Evolutionary conservation across 2,329 filamentous ascomycete genomes (phyloP).

Genomic region (Botrytis deweyae): DNA sequence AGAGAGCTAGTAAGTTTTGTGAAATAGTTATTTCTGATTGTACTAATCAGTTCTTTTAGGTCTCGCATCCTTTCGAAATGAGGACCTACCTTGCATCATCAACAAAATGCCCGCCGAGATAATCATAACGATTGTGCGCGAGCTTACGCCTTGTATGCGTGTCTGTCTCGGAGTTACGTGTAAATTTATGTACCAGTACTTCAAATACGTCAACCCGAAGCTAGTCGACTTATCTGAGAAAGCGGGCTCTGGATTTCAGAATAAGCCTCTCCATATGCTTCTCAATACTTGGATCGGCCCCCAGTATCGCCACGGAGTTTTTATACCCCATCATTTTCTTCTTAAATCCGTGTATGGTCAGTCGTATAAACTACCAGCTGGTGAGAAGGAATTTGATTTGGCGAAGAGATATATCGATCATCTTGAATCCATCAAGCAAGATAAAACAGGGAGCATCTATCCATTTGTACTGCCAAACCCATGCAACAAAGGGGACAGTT

Average conservation of each 20-base stretch:
- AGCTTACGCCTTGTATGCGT: background rate
- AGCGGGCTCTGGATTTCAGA: no score
- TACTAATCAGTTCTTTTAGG: background rate
- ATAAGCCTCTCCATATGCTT: background rate
- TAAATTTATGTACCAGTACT: background rate
- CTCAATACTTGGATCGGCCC: background rate
- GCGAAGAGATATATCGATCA: no score
- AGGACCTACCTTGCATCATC: background rate
- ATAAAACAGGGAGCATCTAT: no score
- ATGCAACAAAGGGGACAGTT: background rate
- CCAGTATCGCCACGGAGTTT: background rate
- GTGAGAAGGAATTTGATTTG: no score
- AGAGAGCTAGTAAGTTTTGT: background rate
- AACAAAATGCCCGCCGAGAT: background rate
- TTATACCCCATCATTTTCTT: background rate
- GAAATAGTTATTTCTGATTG: no score
- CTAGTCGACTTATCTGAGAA: background rate
- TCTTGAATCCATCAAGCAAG: no score
- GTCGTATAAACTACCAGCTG: no score
- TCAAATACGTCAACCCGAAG: background rate
- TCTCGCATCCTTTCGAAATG: no score
- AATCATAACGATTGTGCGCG: rapidly evolving
- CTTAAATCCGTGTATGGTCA: background rate
- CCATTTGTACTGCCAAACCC: no score
- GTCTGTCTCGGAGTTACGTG: background rate